A percentile compares a stretch with the other conserved stretches of the same genome.
Evolutionary conservation across 345 rosid genomes (phyloP).

Genomic region (Clarkia xantiana): DNA sequence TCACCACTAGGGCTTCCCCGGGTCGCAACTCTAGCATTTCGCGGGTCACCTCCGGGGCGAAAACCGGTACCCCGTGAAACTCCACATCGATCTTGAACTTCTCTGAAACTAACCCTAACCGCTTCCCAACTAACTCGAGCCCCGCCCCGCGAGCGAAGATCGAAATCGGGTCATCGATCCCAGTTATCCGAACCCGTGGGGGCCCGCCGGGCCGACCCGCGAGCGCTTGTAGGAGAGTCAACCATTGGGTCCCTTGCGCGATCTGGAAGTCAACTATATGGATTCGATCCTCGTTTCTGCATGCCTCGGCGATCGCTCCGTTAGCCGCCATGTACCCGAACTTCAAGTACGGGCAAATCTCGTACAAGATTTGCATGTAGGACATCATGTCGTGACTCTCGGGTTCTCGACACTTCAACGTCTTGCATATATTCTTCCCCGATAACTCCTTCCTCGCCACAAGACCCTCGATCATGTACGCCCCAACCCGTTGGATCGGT

Average conservation of each 20-base stretch:
- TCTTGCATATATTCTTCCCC: no score
- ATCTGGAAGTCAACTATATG: slow-evolving; percentile 2
- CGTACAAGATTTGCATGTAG: slow-evolving; percentile 1
- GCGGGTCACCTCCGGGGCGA: not conserved
- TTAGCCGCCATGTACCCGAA: slow-evolving; percentile 5
- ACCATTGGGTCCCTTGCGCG: slow-evolving; percentile 2
- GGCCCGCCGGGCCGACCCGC: slow-evolving; percentile 4
- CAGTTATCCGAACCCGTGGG: not conserved
- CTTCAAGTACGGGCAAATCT: slow-evolving; percentile 7
- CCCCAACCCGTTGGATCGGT: no score
- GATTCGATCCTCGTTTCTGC: not conserved
- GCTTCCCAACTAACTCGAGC: slow-evolving; percentile 1
- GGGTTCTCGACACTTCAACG: not conserved
- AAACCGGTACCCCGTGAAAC: not conserved
- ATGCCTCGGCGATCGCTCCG: slow-evolving; percentile 6
- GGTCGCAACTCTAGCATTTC: not conserved
- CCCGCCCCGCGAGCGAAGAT: not conserved
- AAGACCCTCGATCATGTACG: no score
- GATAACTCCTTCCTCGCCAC: no score
- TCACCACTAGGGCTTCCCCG: slow-evolving; percentile 3
- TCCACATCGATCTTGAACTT: not conserved
- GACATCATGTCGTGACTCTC: not conserved
- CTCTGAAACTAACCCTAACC: not conserved
- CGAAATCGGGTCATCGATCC: not conserved
- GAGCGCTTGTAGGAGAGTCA: slow-evolving; percentile 3